Percentiles rank a stretch among this genome's conserved stretches.
Evolutionary conservation across 495 filamentous ascomycete genomes (phyloP).

Genomic region (Penicillium ochrochloron): DNA sequence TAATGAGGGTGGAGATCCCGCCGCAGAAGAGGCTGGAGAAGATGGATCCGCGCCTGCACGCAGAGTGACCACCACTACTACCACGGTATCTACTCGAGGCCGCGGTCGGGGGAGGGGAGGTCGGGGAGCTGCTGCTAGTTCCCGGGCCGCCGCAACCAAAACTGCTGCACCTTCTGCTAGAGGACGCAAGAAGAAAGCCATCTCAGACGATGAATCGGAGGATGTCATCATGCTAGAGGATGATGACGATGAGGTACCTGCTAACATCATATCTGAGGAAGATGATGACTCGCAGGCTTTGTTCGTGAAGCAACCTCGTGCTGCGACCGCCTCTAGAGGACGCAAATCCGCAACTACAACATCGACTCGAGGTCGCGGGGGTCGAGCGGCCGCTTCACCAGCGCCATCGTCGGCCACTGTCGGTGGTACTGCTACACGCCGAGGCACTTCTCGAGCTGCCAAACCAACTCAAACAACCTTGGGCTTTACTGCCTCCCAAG

Average conservation of each 20-base stretch:
- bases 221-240: slow-evolving; percentile 67
- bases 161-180: slow-evolving; percentile 42
- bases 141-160: slow-evolving; percentile 43
- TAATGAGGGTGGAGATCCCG: slow-evolving; percentile 53
- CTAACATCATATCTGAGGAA: slow-evolving; percentile 36
- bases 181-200: slow-evolving; percentile 49
- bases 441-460: slow-evolving; percentile 31
- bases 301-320: slow-evolving; percentile 57
- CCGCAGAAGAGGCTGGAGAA: slow-evolving; percentile 52
- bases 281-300: slow-evolving; percentile 55
- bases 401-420: slow-evolving; percentile 52
- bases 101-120: slow-evolving; percentile 56
- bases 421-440: slow-evolving; percentile 42
- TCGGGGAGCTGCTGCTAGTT: slow-evolving; percentile 45
- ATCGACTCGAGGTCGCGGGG: slow-evolving; percentile 36
- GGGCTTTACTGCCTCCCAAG: slow-evolving; percentile 67
- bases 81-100: slow-evolving; percentile 49
- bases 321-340: slow-evolving; percentile 36
- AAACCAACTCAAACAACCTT: slow-evolving; percentile 68
- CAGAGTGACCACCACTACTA: slow-evolving; percentile 20
- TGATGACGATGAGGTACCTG: slow-evolving; percentile 62
- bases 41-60: slow-evolving; percentile 39
- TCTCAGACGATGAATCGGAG: slow-evolving; percentile 63
- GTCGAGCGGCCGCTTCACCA: slow-evolving; percentile 44
- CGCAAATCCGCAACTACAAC: slow-evolving; percentile 31